Conservation (phyloP, 2,329 filamentous ascomycete species). For the Aspergillus clavatus region DNA sequence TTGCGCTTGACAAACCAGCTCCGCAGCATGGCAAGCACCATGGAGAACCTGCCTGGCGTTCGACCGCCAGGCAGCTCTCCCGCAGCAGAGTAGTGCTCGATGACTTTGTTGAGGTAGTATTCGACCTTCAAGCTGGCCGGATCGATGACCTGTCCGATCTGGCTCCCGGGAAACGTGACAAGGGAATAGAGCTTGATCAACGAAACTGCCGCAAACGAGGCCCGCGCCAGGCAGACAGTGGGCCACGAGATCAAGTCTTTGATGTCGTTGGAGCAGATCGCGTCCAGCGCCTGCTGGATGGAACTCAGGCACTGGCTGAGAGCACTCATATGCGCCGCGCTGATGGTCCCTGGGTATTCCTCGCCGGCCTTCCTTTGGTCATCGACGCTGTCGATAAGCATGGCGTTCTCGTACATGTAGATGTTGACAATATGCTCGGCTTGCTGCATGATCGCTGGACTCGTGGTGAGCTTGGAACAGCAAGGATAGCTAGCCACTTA, state of each 20-base stretch:
- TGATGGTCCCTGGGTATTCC: slow-evolving; percentile 34
- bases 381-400: slow-evolving; percentile 59
- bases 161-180: slow-evolving; percentile 58
- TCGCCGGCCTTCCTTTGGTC: slow-evolving; percentile 23
- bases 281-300: slow-evolving; percentile 62
- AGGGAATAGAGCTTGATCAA: slow-evolving; percentile 71
- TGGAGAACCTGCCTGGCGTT: slow-evolving; percentile 64
- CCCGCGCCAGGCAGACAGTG: slow-evolving; percentile 66
- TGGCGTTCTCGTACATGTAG: slow-evolving; percentile 71
- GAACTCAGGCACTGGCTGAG: slow-evolving; percentile 63
- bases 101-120: slow-evolving; percentile 64
- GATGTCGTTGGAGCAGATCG: slow-evolving; percentile 59
- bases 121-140: slow-evolving; percentile 62
- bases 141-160: slow-evolving; percentile 65
- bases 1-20: slow-evolving; percentile 60
- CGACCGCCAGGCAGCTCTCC: slow-evolving; percentile 61
- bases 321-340: slow-evolving; percentile 60
- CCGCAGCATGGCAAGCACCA: slow-evolving; percentile 65
- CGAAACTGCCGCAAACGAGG: slow-evolving; percentile 66
- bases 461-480: slow-evolving; percentile 6
- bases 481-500: slow-evolving; percentile 35
- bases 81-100: slow-evolving; percentile 61
- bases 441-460: slow-evolving; percentile 57
- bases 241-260: slow-evolving; percentile 59
- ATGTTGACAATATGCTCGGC: slow-evolving; percentile 62